A percentile compares a stretch with the other conserved stretches of the same genome.
Evolutionary conservation across 169 alveolate genomes (phyloP).

Genomic region (Plasmodium vivax): DNA sequence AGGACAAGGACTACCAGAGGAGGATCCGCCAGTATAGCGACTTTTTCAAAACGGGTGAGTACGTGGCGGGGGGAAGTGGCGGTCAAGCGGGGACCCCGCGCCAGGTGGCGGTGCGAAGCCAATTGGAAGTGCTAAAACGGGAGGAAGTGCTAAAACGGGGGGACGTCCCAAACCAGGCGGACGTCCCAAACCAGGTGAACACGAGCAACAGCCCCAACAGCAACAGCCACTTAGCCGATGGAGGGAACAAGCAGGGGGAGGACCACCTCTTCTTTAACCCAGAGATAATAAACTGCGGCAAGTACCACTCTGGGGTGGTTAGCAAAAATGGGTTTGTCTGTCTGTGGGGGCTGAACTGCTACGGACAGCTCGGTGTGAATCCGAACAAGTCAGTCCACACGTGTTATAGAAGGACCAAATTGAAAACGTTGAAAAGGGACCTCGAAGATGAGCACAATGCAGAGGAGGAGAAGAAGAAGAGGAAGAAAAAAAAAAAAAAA

Average conservation of each 20-base stretch:
- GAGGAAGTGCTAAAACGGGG: too few relatives aligned
- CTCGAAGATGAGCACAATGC: neutral
- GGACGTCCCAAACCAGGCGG: neutral
- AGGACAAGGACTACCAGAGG: conserved; percentile 5
- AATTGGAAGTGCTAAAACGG: neutral
- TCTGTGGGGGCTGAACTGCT: conserved; percentile 52
- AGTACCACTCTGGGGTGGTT: conserved; percentile 55
- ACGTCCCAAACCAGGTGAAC: neutral
- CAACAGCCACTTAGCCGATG: neutral
- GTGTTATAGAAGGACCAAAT: conserved; percentile 11
- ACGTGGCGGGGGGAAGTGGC: neutral
- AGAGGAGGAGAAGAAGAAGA: neutral
- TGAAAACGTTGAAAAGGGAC: neutral
- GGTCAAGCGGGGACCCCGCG: neutral
- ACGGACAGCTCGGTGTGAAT: conserved; percentile 51
- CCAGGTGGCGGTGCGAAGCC: neutral
- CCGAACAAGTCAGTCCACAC: conserved; percentile 40
- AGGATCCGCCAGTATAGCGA: conserved; percentile 17
- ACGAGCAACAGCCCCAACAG: neutral
- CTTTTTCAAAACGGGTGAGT: neutral
- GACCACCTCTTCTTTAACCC: conserved; percentile 13
- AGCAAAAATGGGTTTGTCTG: conserved; percentile 60
- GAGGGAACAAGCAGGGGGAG: neutral
- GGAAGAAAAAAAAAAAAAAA: neutral
- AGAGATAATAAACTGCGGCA: conserved; percentile 29